A percentile compares a stretch with the other conserved stretches of the same genome.
phyloP scores from a whole-genome alignment of 139 green algal genomes.

The Pycnococcus provasolii region DNA sequence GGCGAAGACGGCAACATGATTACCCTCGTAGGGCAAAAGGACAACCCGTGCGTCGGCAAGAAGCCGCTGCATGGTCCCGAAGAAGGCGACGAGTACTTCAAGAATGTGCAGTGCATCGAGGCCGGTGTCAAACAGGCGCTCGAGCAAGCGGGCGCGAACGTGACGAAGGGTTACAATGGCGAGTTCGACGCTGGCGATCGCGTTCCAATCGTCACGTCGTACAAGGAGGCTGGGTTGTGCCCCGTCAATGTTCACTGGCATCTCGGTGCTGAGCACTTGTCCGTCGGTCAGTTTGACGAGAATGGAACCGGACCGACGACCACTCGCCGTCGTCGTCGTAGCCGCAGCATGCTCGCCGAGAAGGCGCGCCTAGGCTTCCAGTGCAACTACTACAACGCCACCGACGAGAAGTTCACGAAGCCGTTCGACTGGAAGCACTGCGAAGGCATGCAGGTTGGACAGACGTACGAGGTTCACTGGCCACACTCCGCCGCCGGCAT shows the following conservation, averaged over 20 bases:
- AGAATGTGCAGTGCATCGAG: no score
- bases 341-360: slow-evolving; percentile 5
- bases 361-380: slow-evolving; percentile 2
- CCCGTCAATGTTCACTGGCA: slow-evolving; percentile 27
- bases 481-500: slow-evolving; percentile 6
- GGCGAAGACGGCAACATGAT: no score
- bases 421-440: slow-evolving; percentile 27
- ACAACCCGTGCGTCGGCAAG: no score
- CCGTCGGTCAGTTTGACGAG: slow-evolving; percentile 20
- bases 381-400: slow-evolving; percentile 10
- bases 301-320: neutral
- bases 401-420: neutral
- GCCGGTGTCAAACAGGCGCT: neutral
- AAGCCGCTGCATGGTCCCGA: no score
- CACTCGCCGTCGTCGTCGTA: no score
- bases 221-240: slow-evolving; percentile 7
- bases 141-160: slow-evolving; percentile 21
- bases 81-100: no score
- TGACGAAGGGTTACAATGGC: slow-evolving; percentile 12
- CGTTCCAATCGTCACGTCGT: slow-evolving; percentile 5
- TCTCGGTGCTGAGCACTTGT: slow-evolving; percentile 19
- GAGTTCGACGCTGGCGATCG: neutral
- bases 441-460: slow-evolving; percentile 13
- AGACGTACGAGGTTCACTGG: slow-evolving; percentile 27
- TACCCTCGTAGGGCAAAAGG: no score